Evolutionary conservation across 352 stramenopile genomes (phyloP), one percentile per base, ranked within the genome.

Genomic region (Pythium sp.): DNA sequence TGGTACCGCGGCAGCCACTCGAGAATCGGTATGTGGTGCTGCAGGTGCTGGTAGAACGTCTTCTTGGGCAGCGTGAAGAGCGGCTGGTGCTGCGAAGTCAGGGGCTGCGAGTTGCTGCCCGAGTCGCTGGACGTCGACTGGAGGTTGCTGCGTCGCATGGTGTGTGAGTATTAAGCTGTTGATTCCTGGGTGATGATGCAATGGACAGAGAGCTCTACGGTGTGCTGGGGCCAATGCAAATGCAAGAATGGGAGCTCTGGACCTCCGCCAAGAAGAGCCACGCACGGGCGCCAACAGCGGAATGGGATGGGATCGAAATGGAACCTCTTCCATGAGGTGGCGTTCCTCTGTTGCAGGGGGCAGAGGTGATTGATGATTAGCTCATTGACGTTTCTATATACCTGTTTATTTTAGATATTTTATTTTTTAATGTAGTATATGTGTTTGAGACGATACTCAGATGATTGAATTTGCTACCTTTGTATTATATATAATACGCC

Each of bases 1-100:
- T 85, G 64, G 73, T 90, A 90, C 53, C 72, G 64, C 11, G 77
- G 80, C 68, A 91, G 59, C 82, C 80, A 91, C 6, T 78, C 72
- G 32, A 89, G 72, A 53, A 86, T 85, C 46, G 79, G 78, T 5
- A 62, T 22, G 73, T 78, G 74, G 57, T 77, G 57, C 66, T 81
- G 70, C 41, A 64, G 30, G 18, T 61, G 55, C 55, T 61, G 30
- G 55, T 61, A 61, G 28, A 61, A 18, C 18, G 30, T 61, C 30
- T 46, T 61, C 55, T 61, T 61, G 55, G 55, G 55, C 30, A 61
- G 55, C 30, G 30, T 34, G 14, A 60, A 26, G 7, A 60, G 30
- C 20, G 55, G 55, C 30, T 20, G 28, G 30, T 30, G 30, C 7
- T 20, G 6, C 7, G 3, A 7, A 1, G 55, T 22, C 18, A 47